Base-by-base conservation (phyloP, 768 basidiomycete genomes). In the Russula emetica region DNA sequence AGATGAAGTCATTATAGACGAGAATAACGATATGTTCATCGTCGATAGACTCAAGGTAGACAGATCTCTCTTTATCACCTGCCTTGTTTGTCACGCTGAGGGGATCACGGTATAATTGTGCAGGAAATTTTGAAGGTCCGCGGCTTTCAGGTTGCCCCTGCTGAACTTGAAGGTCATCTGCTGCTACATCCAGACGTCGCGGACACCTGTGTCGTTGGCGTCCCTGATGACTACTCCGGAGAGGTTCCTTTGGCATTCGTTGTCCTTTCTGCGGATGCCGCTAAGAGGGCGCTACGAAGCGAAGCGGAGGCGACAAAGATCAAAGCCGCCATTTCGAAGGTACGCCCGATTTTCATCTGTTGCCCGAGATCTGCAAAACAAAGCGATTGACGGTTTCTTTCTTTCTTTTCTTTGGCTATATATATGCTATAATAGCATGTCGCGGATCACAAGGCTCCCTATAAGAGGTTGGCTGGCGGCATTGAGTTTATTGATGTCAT, bases 101-200 rank as follows among this genome's bases (percentile, higher is more conserved):
- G 36, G 24, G 6, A 7, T 45, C 20, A 44, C 30, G 20, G 44
- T 50, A 18, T 47, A 22, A 13, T 0, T 38, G 10, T 24, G 34
- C 57, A 85, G 84, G 86, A 87, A 74, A 78, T 87, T 32, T 74
- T 88, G 70, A 88, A 89, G 75, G 84, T 86, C 49, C 80, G 75
- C 69, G 88, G 88, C 2, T 86, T 85, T 71, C 87, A 90, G 70
- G 87, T 90, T 1, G 85, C 88, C 1, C 88, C 87, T 2, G 86
- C 88, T 4, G 87, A 88, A 66, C 76, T 88, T 10, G 87, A 88
- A 69, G 87, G 82, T 22, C 85, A 85, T 63, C 69, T 87, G n/a
- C 71, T 87, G 28, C 79, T 76, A 50, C 84, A 88, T 66, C 73
- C 79, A 0, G 85, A 86, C 67, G 81, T 88, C 26, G 76, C 77